These are phyloP conservation scores for Gossypium raimondii DNA, from an alignment of 345 rosid species.

Conservation along the genomic window DNA sequence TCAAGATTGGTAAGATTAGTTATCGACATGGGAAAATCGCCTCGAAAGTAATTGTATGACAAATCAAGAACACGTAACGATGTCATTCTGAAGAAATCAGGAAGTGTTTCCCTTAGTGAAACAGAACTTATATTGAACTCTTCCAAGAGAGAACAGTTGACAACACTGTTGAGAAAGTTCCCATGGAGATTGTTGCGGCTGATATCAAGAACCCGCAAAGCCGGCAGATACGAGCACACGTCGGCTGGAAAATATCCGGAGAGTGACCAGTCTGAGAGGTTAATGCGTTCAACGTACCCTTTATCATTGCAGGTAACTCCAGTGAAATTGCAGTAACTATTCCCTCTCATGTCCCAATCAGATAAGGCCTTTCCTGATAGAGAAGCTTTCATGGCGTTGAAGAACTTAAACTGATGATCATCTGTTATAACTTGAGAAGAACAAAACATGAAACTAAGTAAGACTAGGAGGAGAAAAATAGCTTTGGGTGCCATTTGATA, in stretches of 20 bases:
- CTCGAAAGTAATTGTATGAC: constrained; percentile 62
- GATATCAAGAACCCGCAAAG: constrained; percentile 61
- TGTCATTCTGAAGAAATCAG: constrained; percentile 56
- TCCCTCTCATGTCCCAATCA: constrained; percentile 47
- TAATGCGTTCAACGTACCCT: constrained; percentile 57
- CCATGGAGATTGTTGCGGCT: constrained; percentile 50
- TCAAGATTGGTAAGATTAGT: constrained; percentile 59
- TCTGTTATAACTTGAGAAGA: constrained; percentile 24
- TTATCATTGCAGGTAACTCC: constrained; percentile 59
- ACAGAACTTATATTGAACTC: constrained; percentile 38
- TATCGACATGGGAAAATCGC: constrained; percentile 58
- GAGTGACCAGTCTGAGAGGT: constrained; percentile 52
- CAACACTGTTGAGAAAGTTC: constrained; percentile 45
- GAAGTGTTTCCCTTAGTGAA: constrained; percentile 47
- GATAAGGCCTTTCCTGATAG: constrained; percentile 48
- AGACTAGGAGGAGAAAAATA: constrained; percentile 26
- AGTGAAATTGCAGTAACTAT: constrained; percentile 54
- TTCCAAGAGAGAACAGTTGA: constrained; percentile 69
- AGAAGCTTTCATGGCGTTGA: constrained; percentile 54
- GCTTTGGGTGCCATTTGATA: constrained; percentile 34
- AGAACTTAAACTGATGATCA: constrained; percentile 60
- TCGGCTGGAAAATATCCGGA: constrained; percentile 60
- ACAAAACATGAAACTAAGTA: constrained; percentile 25
- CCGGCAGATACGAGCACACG: constrained; percentile 67
- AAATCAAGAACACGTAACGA: constrained; percentile 59